phyloP scores from a whole-genome alignment of 305 asterid species.

The Fraxinus paxiana region DNA sequence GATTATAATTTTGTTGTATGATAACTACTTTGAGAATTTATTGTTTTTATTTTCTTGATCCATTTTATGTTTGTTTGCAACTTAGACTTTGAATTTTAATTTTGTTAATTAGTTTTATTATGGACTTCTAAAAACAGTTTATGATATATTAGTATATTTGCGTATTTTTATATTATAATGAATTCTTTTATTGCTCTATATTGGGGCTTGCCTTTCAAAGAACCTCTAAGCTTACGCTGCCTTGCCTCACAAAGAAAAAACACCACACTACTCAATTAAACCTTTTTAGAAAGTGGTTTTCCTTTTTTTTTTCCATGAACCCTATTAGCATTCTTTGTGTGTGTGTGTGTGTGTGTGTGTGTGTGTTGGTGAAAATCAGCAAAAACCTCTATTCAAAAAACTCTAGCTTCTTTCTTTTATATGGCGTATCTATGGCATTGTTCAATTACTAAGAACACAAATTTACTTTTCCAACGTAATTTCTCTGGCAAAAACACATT shows the following conservation, averaged over 20 bases:
- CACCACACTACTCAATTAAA: neutral
- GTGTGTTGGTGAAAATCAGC: conserved; percentile 3
- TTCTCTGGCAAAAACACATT: neutral
- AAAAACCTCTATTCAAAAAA: neutral
- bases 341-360: too few species aligned
- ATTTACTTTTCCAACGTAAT: neutral
- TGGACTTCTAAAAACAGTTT: neutral
- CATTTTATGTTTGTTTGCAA: neutral
- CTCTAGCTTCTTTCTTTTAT: neutral
- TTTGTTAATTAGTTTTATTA: neutral
- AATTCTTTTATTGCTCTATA: neutral
- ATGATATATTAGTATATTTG: neutral
- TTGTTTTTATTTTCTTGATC: neutral
- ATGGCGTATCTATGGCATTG: neutral
- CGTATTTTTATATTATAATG: too few species aligned
- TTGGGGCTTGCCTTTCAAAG: neutral
- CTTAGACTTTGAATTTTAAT: neutral
- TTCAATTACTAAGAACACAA: neutral
- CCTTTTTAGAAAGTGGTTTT: neutral
- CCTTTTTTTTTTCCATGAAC: neutral
- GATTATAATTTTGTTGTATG: neutral
- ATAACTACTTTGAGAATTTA: neutral
- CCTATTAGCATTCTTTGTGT: neutral
- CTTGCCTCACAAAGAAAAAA: neutral
- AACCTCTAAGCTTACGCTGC: neutral